phyloP scores from a whole-genome alignment of 257 asterid genomes.

The Paraleonurus japonicus region DNA sequence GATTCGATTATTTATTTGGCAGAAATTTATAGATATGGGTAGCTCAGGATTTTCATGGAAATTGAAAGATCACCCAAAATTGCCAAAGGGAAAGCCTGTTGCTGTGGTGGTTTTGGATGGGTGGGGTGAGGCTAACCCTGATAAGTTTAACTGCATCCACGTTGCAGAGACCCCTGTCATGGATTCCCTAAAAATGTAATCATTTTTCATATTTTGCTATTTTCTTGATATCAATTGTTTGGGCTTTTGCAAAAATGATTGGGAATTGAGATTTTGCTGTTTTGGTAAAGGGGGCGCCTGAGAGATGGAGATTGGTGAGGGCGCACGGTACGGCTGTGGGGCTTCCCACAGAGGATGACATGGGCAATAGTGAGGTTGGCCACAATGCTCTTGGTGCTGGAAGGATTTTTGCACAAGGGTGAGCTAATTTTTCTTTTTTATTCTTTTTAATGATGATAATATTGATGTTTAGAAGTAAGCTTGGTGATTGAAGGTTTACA shows the following conservation, averaged over 20 bases:
- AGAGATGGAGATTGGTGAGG: constrained; percentile 89
- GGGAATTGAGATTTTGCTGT: constrained; percentile 8
- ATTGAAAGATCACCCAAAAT: constrained; percentile 76
- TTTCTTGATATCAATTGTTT: neutral
- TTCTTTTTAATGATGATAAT: neutral
- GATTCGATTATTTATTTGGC: constrained; percentile 7
- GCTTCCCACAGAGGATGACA: constrained; percentile 91
- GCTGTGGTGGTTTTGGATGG: constrained; percentile 93
- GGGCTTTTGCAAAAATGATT: neutral
- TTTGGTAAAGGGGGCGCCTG: constrained; percentile 81
- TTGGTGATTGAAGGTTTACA: neutral
- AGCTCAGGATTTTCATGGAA: constrained; percentile 86
- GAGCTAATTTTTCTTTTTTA: constrained; percentile 16
- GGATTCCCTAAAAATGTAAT: constrained; percentile 85
- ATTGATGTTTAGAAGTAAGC: neutral
- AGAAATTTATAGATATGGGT: constrained; percentile 42
- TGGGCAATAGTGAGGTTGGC: constrained; percentile 99
- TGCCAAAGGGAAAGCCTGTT: constrained; percentile 72
- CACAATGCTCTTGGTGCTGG: constrained; percentile 99
- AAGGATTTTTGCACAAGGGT: constrained; percentile 97
- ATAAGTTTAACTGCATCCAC: constrained; percentile 84
- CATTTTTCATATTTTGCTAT: neutral
- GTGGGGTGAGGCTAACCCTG: constrained; percentile 95
- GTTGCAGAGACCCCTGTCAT: constrained; percentile 92
- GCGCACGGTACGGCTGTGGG: constrained; percentile 97